phyloP scores from a whole-genome alignment of 768 basidiomycete species.

The Scleroderma bovista region DNA sequence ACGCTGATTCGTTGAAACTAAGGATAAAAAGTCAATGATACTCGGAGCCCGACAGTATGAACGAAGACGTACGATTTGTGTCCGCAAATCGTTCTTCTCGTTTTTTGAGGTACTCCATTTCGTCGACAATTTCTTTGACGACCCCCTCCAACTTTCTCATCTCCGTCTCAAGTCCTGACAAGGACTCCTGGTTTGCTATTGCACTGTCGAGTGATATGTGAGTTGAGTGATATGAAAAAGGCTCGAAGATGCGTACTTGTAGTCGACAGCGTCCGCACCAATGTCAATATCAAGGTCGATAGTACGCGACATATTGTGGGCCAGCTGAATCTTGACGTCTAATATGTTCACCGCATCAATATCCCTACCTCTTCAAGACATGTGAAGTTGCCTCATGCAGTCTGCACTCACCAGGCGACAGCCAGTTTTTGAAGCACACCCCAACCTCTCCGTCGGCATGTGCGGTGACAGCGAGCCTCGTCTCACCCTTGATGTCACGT shows the following conservation, averaged over 20 bases:
- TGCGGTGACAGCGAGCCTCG: slow-evolving; percentile 88
- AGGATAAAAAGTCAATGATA: neutral
- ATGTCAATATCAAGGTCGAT: slow-evolving; percentile 96
- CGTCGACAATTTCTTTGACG: slow-evolving; percentile 91
- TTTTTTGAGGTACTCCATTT: slow-evolving; percentile 84
- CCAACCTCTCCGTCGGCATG: slow-evolving; percentile 94
- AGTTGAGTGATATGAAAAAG: neutral
- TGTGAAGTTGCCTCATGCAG: neutral
- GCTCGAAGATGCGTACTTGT: slow-evolving; percentile 66
- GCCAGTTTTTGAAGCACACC: slow-evolving; percentile 85
- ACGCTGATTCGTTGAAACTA: slow-evolving; percentile 87
- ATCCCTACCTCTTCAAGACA: neutral
- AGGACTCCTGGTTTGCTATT: slow-evolving; percentile 96
- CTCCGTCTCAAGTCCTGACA: slow-evolving; percentile 93
- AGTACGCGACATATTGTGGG: slow-evolving; percentile 51
- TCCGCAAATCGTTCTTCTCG: slow-evolving; percentile 84
- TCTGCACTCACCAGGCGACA: slow-evolving; percentile 61
- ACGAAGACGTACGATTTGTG: slow-evolving; percentile 74
- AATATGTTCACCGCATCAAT: neutral
- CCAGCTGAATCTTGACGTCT: slow-evolving; percentile 47
- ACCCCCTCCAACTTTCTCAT: slow-evolving; percentile 97
- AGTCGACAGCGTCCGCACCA: slow-evolving; percentile 97
- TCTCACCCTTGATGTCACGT: slow-evolving; percentile 82
- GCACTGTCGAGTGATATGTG: slow-evolving; percentile 48
- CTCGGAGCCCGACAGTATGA: neutral